These are phyloP conservation scores for Colletotrichum noveboracense DNA, from an alignment of 2,329 filamentous ascomycete genomes.

Conservation along the genomic window DNA sequence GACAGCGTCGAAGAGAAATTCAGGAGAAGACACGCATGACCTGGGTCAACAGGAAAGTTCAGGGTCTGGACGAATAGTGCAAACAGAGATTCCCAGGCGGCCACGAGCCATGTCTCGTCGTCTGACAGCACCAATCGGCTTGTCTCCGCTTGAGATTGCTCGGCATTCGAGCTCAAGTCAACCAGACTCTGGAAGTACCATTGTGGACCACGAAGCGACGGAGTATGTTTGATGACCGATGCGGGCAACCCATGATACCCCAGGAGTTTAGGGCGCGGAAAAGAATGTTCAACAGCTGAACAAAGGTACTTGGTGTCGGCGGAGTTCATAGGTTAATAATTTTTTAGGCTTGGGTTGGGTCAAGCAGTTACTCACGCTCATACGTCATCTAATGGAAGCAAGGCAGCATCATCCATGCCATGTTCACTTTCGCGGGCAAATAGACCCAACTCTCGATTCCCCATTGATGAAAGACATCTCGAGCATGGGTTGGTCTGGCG, in stretches of 20 bases:
- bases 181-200: neutral
- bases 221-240: neutral
- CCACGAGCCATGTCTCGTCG: neutral
- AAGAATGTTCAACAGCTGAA: neutral
- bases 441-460: no score
- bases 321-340: neutral
- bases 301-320: neutral
- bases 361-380: no score
- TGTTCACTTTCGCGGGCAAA: no score
- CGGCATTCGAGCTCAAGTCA: neutral
- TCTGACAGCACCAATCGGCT: neutral
- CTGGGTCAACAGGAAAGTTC: neutral
- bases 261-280: neutral
- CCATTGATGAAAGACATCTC: no score
- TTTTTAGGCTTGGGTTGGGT: no score
- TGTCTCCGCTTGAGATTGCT: neutral
- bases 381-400: no score
- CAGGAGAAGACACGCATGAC: neutral
- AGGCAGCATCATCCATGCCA: no score
- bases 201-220: neutral
- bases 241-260: conserved; percentile 2
- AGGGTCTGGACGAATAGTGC: neutral
- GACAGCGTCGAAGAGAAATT: neutral
- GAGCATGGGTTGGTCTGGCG: neutral
- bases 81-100: neutral